Evolutionary conservation across 192 early-diverging fungal genomes (phyloP).

Genomic region (Coemansia sp.): DNA sequence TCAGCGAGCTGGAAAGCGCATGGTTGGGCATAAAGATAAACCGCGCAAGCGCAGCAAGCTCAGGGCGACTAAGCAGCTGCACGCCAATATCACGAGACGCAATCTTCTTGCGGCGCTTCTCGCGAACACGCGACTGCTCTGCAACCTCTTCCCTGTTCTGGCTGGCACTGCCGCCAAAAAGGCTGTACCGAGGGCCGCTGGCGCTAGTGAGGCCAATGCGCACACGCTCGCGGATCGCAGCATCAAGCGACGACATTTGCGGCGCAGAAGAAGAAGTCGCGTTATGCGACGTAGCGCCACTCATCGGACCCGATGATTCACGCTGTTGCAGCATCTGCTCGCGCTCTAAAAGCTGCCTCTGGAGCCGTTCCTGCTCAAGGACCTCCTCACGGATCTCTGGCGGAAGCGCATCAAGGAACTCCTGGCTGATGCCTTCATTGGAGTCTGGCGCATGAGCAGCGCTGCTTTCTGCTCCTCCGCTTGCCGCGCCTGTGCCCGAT

Average conservation of each 20-base stretch:
- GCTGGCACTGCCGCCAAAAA: slow-evolving; percentile 2
- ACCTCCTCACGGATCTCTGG: slow-evolving; percentile 89
- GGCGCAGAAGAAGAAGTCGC: neutral
- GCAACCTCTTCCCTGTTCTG: neutral
- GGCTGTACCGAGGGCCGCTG: neutral
- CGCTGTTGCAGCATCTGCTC: slow-evolving; percentile 53
- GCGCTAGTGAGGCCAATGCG: slow-evolving; percentile 19
- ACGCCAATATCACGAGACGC: slow-evolving; percentile 44
- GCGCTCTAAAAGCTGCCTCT: slow-evolving; percentile 67
- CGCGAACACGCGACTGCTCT: slow-evolving; percentile 33
- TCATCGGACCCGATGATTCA: neutral
- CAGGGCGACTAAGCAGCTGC: slow-evolving; percentile 76
- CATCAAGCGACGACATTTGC: slow-evolving; percentile 20
- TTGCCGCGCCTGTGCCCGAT: slow-evolving; percentile 3
- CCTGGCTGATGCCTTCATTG: slow-evolving; percentile 62
- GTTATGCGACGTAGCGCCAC: slow-evolving; percentile 7
- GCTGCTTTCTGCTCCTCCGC: neutral
- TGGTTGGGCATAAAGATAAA: slow-evolving; percentile 88
- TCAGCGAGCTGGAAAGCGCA: slow-evolving; percentile 65
- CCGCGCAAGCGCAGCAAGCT: slow-evolving; percentile 80
- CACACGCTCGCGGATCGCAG: slow-evolving; percentile 31
- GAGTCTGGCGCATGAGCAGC: slow-evolving; percentile 12
- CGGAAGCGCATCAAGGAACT: slow-evolving; percentile 93
- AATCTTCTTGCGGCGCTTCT: slow-evolving; percentile 47
- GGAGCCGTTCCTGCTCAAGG: slow-evolving; percentile 69